Conservation (phyloP, 2,329 filamentous ascomycete species). For the Fusarium tupiense region DNA sequence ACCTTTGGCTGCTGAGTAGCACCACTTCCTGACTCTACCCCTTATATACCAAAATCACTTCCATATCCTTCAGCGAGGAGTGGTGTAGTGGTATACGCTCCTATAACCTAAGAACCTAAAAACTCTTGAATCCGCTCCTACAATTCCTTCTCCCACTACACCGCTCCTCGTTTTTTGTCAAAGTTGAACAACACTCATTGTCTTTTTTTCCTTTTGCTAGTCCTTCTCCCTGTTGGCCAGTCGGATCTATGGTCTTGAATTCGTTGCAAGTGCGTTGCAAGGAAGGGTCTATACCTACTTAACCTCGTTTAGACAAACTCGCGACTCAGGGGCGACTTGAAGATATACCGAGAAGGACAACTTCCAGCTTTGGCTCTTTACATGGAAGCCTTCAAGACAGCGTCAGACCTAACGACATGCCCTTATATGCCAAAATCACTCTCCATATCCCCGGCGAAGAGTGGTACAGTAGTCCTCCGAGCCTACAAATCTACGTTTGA, state of each 20-base stretch:
- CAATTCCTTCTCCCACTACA: neutral
- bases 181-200: neutral
- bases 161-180: neutral
- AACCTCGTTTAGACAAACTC: neutral
- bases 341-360: neutral
- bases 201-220: neutral
- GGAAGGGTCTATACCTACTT: neutral
- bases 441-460: neutral
- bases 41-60: neutral
- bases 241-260: neutral
- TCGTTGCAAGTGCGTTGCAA: neutral
- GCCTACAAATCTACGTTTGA: neutral
- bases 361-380: neutral
- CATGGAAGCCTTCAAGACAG: too few relatives aligned
- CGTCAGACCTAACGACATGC: neutral
- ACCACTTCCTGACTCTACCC: neutral
- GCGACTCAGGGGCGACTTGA: neutral
- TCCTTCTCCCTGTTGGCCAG: too few relatives aligned
- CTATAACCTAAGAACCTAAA: neutral
- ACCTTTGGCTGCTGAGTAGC: neutral
- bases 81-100: slow-evolving; percentile 3
- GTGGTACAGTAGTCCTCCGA: neutral
- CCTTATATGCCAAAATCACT: neutral
- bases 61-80: neutral
- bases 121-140: neutral